Base-by-base conservation (phyloP, 495 filamentous ascomycete species). In the Halenospora varia region DNA sequence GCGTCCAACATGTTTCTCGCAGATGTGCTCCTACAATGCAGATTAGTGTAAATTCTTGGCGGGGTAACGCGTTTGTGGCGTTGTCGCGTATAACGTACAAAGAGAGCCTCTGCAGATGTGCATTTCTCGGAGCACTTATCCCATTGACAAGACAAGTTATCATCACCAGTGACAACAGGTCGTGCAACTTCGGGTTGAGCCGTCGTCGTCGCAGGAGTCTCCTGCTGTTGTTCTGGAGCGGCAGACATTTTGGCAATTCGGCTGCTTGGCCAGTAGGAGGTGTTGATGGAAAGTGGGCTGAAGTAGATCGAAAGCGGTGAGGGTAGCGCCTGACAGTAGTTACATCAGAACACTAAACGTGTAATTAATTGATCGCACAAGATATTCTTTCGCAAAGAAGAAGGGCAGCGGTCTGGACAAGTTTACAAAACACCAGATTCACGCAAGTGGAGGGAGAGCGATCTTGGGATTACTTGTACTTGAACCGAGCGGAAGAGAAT, bases 1-100 rank as follows among this genome's bases (percentile, higher is more conserved):
- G 70, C 95, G 89, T 61, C 95, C 95, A 66, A 99, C 92, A 75
- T 99, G 95, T 67, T 88, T 89, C 71, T 99, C 95, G 76, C 95
- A 99, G 63, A 99, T 90, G 69, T 99, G 95, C 62, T 97, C 95
- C 93, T 98, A 68, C 24, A 52, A 45, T 20, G 10, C 3, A 46
- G 48, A 68, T 77, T 56, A 71, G 64, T 48, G 42, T 47, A 41
- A 46, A 48, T 39, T 15, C n/a, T 6, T 45, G 42, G 6, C n/a
- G 42, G 42, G n/a, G 42, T 45, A 17, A n/a, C 4, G 47, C 20
- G 23, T 6, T 18, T 11, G n/a, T 18, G 18, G 10, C 11, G 4
- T 50, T 22, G 48, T 39, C 25, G 25, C 18, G 57, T 55, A 25
- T 13, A 61, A 78, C 91, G 79, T 84, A 97, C 93, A 72, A 97